Conservation (phyloP, 2,329 filamentous ascomycete genomes). For the Tetracladium maxilliforme region DNA sequence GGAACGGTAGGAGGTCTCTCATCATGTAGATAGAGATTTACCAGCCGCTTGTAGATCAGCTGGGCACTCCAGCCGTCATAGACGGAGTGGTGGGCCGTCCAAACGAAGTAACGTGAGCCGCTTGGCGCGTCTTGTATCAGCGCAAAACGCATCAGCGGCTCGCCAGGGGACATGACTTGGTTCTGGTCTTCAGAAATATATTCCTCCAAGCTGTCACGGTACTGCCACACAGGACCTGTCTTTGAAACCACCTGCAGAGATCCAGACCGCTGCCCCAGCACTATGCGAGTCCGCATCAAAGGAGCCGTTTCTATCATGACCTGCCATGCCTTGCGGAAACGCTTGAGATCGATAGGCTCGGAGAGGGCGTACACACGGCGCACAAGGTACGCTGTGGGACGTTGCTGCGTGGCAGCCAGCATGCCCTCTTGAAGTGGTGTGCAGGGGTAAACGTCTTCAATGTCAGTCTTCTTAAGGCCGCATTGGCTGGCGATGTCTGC, state of each 20-base stretch:
- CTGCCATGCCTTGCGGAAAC: slow-evolving; percentile 14
- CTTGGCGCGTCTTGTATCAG: too few species aligned
- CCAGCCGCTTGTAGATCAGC: slow-evolving; percentile 1
- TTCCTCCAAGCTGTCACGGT: too few species aligned
- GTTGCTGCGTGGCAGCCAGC: slow-evolving; percentile 6
- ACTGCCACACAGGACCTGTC: too few species aligned
- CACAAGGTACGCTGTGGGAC: slow-evolving; percentile 17
- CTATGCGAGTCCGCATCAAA: slow-evolving; percentile 19
- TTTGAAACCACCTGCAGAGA: slow-evolving; percentile 10
- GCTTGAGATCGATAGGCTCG: slow-evolving; percentile 6
- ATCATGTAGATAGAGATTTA: slow-evolving; percentile 1
- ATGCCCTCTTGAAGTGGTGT: slow-evolving; percentile 6
- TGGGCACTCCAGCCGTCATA: slow-evolving; percentile 38
- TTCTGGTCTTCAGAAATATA: too few species aligned
- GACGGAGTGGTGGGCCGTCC: slow-evolving; percentile 33
- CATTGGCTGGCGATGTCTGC: too few species aligned
- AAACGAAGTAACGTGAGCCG: slow-evolving; percentile 32
- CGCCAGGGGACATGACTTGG: too few species aligned
- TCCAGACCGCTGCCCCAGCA: slow-evolving; percentile 13
- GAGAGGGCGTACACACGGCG: slow-evolving; percentile 12
- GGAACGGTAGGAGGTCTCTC: slow-evolving; percentile 1
- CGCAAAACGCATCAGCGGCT: too few species aligned
- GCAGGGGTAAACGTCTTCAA: slow-evolving; percentile 5
- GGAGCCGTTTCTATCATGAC: slow-evolving; percentile 10
- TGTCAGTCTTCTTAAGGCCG: too few species aligned